A percentile compares a stretch with the other conserved stretches of the same genome.
Evolutionary conservation across 169 alveolate genomes (phyloP).

Genomic region (Plasmodium vivax): DNA sequence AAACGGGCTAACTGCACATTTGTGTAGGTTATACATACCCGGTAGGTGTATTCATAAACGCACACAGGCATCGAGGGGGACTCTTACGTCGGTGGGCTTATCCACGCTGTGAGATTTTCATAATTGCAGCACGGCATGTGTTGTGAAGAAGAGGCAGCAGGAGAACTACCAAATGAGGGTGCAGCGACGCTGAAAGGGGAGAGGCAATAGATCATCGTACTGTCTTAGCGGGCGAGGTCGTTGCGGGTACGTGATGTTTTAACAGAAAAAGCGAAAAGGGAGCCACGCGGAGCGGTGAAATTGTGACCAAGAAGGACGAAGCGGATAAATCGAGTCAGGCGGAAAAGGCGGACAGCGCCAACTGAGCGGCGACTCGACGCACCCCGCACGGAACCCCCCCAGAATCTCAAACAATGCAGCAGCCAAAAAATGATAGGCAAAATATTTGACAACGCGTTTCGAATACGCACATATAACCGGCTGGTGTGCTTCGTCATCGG

Average conservation of each 20-base stretch:
- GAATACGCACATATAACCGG: constrained; percentile 63
- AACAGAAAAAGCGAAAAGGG: not conserved
- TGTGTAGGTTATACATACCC: not conserved
- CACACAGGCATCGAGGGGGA: not conserved
- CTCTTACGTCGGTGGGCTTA: not conserved
- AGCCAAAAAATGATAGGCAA: constrained; percentile 55
- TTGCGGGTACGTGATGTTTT: not conserved
- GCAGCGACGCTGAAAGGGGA: not conserved
- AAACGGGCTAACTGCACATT: not conserved
- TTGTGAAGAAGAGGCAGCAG: not conserved
- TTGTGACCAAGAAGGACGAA: not conserved
- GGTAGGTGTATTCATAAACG: not conserved
- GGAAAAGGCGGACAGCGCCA: not conserved
- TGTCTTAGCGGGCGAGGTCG: not conserved
- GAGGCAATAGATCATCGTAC: not conserved
- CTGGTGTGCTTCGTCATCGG: constrained; percentile 69
- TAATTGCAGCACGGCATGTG: not conserved
- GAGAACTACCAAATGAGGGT: not conserved
- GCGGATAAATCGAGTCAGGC: not conserved
- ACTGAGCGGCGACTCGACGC: not conserved
- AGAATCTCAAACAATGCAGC: not conserved
- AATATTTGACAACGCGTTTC: constrained; percentile 68
- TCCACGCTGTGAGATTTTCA: not conserved
- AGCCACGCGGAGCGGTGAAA: not conserved
- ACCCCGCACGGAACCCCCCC: not conserved